Base-by-base conservation (phyloP, 1,284 basidiomycete species). In the Mycosarcoma mackinlayi region DNA sequence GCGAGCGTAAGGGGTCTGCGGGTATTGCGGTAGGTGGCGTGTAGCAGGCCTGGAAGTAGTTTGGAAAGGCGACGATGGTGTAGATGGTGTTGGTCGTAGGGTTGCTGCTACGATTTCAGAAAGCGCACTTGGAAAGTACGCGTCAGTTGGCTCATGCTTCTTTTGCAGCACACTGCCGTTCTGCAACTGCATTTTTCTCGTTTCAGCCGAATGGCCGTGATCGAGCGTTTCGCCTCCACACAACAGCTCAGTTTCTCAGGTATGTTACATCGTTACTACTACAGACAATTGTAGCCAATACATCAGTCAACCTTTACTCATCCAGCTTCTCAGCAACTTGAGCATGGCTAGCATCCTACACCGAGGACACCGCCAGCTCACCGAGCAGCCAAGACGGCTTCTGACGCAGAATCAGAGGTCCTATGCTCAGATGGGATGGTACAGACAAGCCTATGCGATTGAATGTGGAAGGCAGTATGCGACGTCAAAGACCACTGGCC, bases 401-500 rank as follows among this genome's bases (percentile, higher is more conserved):
- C n/a, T n/a, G n/a, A n/a, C n/a, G n/a, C n/a, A n/a, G n/a, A n/a
- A n/a, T n/a, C n/a, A n/a, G n/a, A n/a, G n/a, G n/a, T n/a, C n/a
- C n/a, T n/a, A n/a, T n/a, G n/a, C n/a, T n/a, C n/a, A n/a, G n/a
- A n/a, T n/a, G n/a, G n/a, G n/a, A n/a, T n/a, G n/a, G n/a, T n/a
- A n/a, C n/a, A n/a, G n/a, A n/a, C n/a, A n/a, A n/a, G n/a, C n/a
- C n/a, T n/a, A n/a, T n/a, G n/a, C n/a, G n/a, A n/a, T n/a, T n/a
- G n/a, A n/a, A n/a, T n/a, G n/a, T n/a, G n/a, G n/a, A n/a, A n/a
- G n/a, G n/a, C n/a, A n/a, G n/a, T n/a, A n/a, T n/a, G n/a, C n/a
- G n/a, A n/a, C n/a, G n/a, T 45, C 42, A 63, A 18, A 72, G 42
- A 37, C 69, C 69, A 31, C 69, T 72, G 2, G 69, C 56, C 69